Conservation (phyloP, 2,329 filamentous ascomycete species). For the Botryosphaeria dothidea region DNA sequence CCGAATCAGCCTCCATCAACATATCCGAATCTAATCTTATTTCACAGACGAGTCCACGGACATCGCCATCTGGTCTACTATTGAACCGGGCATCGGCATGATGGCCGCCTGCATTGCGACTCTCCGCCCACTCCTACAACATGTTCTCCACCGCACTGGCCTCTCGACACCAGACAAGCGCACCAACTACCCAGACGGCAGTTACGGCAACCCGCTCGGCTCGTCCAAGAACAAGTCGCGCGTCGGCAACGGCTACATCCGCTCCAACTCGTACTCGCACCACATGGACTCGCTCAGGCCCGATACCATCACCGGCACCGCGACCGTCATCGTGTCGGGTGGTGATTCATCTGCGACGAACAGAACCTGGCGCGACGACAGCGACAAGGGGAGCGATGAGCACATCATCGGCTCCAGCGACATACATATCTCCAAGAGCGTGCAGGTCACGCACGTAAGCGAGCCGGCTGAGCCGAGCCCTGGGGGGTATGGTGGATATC, state of each 20-base stretch:
- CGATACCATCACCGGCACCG: constrained; percentile 9
- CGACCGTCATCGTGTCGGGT: neutral
- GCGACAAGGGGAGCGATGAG: constrained; percentile 13
- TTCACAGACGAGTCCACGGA: constrained; percentile 10
- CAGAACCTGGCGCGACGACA: constrained; percentile 6
- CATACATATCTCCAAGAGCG: constrained; percentile 15
- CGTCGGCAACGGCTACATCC: constrained; percentile 22
- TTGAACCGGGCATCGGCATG: constrained; percentile 41
- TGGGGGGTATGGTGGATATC: neutral
- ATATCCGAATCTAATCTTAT: neutral
- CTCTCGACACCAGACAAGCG: constrained; percentile 22
- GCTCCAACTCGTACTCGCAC: neutral
- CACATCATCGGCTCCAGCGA: constrained; percentile 8
- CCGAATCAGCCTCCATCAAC: neutral
- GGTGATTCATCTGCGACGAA: neutral
- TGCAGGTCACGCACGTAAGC: constrained; percentile 11
- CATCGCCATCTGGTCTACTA: constrained; percentile 27
- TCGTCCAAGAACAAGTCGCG: neutral
- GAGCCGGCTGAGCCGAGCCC: constrained; percentile 2
- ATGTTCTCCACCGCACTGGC: constrained; percentile 27
- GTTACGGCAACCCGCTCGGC: constrained; percentile 7
- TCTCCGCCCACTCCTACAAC: constrained; percentile 49
- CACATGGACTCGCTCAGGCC: constrained; percentile 20
- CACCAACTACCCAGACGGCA: neutral
- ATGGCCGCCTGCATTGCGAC: constrained; percentile 51